Conservation (phyloP, 169 alveolate species). For the Eimeria falciformis region DNA sequence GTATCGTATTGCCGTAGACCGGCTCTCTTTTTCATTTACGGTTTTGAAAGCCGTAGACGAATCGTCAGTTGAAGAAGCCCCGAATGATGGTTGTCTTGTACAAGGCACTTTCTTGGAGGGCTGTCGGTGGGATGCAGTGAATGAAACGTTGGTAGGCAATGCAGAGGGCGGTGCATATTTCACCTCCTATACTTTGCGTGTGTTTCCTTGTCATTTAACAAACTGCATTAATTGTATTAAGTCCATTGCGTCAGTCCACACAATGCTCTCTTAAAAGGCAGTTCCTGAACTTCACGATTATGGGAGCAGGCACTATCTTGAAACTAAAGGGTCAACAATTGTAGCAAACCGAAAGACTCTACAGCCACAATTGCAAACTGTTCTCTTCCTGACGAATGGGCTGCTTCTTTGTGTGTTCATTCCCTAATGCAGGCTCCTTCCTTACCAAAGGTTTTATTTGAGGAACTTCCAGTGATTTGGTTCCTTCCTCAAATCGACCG, state of each 20-base stretch:
- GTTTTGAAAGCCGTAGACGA: conserved; percentile 71
- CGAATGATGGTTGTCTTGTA: conserved; percentile 92
- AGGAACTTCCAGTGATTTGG: conserved; percentile 94
- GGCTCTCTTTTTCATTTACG: conserved; percentile 90
- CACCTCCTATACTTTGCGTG: too few species aligned
- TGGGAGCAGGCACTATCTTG: too few species aligned
- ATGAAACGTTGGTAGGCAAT: conserved; percentile 58
- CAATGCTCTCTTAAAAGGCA: too few species aligned
- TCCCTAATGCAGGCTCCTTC: conserved; percentile 84
- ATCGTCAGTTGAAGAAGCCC: conserved; percentile 63
- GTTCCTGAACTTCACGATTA: too few species aligned
- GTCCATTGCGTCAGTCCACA: too few species aligned
- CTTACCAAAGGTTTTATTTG: conserved; percentile 90
- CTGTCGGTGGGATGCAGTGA: conserved; percentile 90
- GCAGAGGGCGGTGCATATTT: too few species aligned
- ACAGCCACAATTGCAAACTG: neutral
- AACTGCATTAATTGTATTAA: too few species aligned
- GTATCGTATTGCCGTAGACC: conserved; percentile 93
- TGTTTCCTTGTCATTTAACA: too few species aligned
- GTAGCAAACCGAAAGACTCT: too few species aligned
- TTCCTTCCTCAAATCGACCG: conserved; percentile 91
- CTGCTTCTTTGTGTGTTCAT: neutral
- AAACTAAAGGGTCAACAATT: too few species aligned
- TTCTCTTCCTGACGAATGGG: neutral
- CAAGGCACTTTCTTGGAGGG: conserved; percentile 95